Conservation (phyloP, 805 yeast species). For the Hanseniaspora jakobsenii region DNA sequence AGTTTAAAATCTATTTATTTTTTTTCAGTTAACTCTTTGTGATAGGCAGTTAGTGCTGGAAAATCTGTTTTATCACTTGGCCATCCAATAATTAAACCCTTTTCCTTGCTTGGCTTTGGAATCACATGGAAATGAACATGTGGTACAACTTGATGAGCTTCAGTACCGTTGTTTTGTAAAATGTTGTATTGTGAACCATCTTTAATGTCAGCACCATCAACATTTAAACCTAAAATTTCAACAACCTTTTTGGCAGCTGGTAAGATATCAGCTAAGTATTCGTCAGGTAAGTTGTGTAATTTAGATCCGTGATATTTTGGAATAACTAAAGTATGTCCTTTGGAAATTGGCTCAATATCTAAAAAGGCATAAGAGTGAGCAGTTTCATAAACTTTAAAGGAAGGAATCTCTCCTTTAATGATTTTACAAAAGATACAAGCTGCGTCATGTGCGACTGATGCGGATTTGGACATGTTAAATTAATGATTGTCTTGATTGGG, state of each 20-base stretch:
- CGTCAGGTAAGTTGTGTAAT: conserved; percentile 87
- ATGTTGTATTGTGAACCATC: conserved; percentile 72
- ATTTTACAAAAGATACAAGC: conserved; percentile 87
- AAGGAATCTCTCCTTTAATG: conserved; percentile 90
- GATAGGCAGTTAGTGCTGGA: conserved; percentile 55
- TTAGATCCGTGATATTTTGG: conserved; percentile 92
- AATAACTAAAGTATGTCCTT: conserved; percentile 78
- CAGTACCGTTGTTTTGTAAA: conserved; percentile 83
- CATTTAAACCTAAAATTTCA: conserved; percentile 51
- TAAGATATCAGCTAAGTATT: conserved; percentile 68
- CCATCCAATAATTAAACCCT: conserved; percentile 88
- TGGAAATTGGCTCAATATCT: conserved; percentile 85
- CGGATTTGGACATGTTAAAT: conserved; percentile 18
- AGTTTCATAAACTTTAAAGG: conserved; percentile 83
- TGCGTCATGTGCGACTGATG: conserved; percentile 32
- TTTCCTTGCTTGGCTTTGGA: conserved; percentile 62
- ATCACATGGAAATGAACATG: conserved; percentile 96
- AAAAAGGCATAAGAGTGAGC: conserved; percentile 67
- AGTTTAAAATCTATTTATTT: conserved; percentile 17
- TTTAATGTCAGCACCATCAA: conserved; percentile 46
- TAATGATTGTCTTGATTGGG: not conserved
- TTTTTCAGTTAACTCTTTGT: conserved; percentile 44
- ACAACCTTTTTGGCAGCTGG: conserved; percentile 85
- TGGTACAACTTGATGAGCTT: conserved; percentile 91
- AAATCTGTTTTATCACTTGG: conserved; percentile 76